phyloP scores from a whole-genome alignment of 2,329 filamentous ascomycete genomes.

The Didymella pinodella region DNA sequence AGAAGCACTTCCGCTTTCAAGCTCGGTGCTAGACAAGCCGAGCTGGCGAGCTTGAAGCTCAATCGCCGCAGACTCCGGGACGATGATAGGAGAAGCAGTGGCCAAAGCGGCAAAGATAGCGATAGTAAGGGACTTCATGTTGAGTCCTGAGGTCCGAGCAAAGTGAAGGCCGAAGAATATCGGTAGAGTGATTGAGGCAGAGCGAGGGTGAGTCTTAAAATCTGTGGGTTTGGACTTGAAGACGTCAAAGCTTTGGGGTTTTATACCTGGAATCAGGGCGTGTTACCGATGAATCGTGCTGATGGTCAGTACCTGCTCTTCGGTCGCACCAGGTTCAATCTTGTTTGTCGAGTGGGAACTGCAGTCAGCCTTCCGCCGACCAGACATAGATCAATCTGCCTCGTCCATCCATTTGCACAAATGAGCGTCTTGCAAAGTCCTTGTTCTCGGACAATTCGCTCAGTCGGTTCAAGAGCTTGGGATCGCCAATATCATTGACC shows the following conservation, averaged over 20 bases:
- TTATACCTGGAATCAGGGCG: neutral
- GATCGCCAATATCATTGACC: neutral
- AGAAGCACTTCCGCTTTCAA: slow-evolving; percentile 32
- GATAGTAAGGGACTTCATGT: slow-evolving; percentile 32
- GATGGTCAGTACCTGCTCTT: neutral
- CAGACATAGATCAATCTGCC: too few species aligned
- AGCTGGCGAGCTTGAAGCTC: slow-evolving; percentile 27
- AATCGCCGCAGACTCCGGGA: neutral
- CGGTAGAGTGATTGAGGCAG: neutral
- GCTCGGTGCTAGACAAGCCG: slow-evolving; percentile 27
- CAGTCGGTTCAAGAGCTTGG: neutral
- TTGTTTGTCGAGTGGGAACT: neutral
- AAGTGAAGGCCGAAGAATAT: neutral
- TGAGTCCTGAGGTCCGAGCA: neutral
- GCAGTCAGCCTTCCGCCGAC: neutral
- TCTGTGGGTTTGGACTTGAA: neutral
- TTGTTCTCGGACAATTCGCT: neutral
- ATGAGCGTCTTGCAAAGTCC: neutral
- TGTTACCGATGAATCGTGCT: neutral
- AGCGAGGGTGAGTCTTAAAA: neutral
- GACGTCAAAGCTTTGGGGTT: neutral
- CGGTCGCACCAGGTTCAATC: neutral
- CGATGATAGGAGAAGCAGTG: slow-evolving; percentile 22
- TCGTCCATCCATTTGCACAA: neutral
- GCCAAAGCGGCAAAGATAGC: slow-evolving; percentile 22